Evolutionary conservation across 2,329 filamentous ascomycete species (phyloP).

Genomic region (Colletotrichum tabaci): DNA sequence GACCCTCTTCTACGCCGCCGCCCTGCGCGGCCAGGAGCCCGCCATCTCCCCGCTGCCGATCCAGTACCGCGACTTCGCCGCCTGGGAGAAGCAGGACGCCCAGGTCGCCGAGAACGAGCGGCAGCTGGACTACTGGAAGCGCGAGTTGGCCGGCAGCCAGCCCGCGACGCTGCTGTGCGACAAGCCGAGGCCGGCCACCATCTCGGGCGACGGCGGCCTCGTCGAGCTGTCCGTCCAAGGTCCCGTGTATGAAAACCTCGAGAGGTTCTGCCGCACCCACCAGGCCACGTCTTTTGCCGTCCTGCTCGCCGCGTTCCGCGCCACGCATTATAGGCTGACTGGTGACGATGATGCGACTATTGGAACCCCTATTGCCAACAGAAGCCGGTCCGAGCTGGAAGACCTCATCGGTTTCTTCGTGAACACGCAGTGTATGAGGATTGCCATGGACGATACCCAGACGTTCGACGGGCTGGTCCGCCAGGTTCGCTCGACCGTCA

Average conservation of each 20-base stretch:
- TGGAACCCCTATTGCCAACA: conserved; percentile 39
- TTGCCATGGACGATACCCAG: conserved; percentile 20
- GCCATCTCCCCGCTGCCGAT: background rate
- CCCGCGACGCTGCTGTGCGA: background rate
- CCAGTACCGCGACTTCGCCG: conserved; percentile 1
- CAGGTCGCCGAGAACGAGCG: conserved; percentile 10
- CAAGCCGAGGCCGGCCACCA: conserved; percentile 37
- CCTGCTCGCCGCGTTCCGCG: conserved; percentile 40
- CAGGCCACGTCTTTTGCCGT: conserved; percentile 35
- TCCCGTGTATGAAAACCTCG: conserved; percentile 8
- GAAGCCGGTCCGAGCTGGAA: conserved; percentile 19
- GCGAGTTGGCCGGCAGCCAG: conserved; percentile 50
- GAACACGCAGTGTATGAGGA: conserved; percentile 45
- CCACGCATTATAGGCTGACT: conserved; percentile 41
- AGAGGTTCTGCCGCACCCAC: conserved; percentile 37
- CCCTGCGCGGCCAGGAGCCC: conserved; percentile 4
- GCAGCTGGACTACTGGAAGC: conserved; percentile 13
- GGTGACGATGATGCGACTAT: conserved; percentile 38
- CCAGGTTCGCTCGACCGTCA: conserved; percentile 15
- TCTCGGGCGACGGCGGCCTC: conserved; percentile 40
- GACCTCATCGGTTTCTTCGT: conserved; percentile 46
- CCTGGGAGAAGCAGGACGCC: background rate
- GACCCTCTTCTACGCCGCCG: background rate
- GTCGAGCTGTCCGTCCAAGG: conserved; percentile 38
- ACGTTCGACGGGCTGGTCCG: conserved; percentile 23